Base-by-base conservation (phyloP, 176 grass and related monocot species). In the Oryza nivara region DNA sequence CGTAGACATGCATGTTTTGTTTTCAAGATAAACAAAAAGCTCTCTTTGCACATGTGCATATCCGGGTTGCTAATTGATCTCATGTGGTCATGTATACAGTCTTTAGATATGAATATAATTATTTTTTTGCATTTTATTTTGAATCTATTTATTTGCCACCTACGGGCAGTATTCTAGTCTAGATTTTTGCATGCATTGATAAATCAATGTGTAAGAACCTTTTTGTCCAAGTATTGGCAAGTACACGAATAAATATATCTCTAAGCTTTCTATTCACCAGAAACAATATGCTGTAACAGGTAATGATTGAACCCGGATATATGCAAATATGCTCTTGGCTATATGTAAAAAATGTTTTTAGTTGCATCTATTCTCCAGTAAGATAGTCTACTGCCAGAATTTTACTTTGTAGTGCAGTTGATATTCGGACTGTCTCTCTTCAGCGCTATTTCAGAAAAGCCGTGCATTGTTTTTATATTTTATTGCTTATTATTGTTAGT, bases 271-370 rank as follows among this genome's bases (percentile, higher is more conserved):
- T 82, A 25, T 82, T 73, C 36, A 26, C 17, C 34, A 20, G 61
- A 82, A 82, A 64, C 69, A 64, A 41, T 82, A 61, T 43, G n/a
- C 22, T 82, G 49, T 82, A 82, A 82, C 36, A 82, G 35, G 54
- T 51, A 70, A 73, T n/a, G 34, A 46, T 46, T 82, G 58, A 43
- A 83, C 12, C 54, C 34, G 70, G 23, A 2, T 11, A 46, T 63
- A 74, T 14, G 16, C 16, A 30, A 0, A 51, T 26, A 17, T 28
- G 23, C 26, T 73, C 20, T 48, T 73, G 44, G 71, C 12, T 73
- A 60, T 82, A 49, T 26, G 13, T 41, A 49, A 38, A 6, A 38
- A 38, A 71, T 58, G 47, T 9, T 73, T 64, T 54, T 49, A 64
- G 69, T 23, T 73, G 45, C 45, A 17, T 76, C 19, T 49, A 75